Conservation (phyloP, 2,329 filamentous ascomycete genomes). For the Colletotrichum gloeosporioides region DNA sequence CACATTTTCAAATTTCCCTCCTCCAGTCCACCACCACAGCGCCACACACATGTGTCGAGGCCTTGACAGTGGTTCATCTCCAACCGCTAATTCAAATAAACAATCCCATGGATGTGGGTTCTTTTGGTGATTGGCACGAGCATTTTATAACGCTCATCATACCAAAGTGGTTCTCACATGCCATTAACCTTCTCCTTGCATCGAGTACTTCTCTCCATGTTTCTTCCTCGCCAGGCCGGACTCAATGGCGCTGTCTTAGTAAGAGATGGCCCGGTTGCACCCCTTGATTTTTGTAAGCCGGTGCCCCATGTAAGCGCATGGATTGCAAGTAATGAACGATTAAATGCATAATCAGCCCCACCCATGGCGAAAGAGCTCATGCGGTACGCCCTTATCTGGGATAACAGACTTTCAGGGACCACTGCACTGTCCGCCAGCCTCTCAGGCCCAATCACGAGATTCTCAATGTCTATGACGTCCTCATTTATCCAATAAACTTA, state of each 20-base stretch:
- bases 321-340: accelerated
- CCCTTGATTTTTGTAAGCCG: neutral
- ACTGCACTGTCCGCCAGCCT: neutral
- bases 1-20: slow-evolving; percentile 2
- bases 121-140: neutral
- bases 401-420: neutral
- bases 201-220: neutral
- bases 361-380: neutral
- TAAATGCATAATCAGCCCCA: neutral
- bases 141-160: neutral
- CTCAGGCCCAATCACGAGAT: neutral
- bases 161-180: neutral
- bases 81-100: neutral
- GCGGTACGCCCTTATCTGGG: neutral
- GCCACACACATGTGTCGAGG: neutral
- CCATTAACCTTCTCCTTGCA: neutral
- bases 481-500: neutral
- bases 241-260: neutral
- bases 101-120: neutral
- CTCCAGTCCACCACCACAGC: neutral
- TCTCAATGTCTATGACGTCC: neutral
- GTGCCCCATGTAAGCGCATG: neutral
- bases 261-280: neutral
- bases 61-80: neutral
- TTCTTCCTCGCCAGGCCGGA: neutral